Conservation (phyloP, 306 rosid species). For the Luffa acutangula region DNA sequence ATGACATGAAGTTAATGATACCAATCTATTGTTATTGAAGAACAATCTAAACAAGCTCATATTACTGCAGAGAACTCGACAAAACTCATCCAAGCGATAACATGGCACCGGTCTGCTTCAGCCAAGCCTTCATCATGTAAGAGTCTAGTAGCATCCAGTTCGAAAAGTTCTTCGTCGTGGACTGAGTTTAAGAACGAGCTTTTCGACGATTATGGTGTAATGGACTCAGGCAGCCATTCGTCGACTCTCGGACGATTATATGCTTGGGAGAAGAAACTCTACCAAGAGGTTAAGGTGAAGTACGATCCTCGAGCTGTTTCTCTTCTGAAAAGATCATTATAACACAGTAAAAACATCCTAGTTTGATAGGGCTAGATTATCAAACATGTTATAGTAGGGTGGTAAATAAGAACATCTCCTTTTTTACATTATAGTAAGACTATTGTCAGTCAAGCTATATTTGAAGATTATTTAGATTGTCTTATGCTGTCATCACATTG, state of each 20-base stretch:
- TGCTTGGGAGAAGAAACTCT: conserved; percentile 97
- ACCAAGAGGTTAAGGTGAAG: conserved; percentile 86
- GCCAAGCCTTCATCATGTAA: conserved; percentile 69
- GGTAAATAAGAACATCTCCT: background rate
- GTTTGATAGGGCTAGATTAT: background rate
- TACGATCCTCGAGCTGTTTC: background rate
- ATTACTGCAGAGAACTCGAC: conserved; percentile 74
- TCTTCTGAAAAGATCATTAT: background rate
- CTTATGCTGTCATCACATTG: background rate
- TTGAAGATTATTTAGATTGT: background rate
- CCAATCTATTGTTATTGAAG: background rate
- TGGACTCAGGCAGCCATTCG: conserved; percentile 91
- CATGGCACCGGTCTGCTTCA: conserved; percentile 63
- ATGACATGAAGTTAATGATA: background rate
- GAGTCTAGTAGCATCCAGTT: conserved; percentile 62
- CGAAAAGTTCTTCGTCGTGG: conserved; percentile 52
- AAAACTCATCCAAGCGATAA: conserved; percentile 63
- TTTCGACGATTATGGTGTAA: conserved; percentile 75
- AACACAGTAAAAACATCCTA: background rate
- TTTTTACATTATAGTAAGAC: background rate
- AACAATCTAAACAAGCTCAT: background rate
- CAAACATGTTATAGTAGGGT: background rate
- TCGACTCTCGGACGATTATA: conserved; percentile 73
- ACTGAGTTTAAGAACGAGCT: conserved; percentile 70
- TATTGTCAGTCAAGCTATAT: background rate